phyloP scores from a whole-genome alignment of 2,329 filamentous ascomycete genomes.

The Fusarium chaquense region DNA sequence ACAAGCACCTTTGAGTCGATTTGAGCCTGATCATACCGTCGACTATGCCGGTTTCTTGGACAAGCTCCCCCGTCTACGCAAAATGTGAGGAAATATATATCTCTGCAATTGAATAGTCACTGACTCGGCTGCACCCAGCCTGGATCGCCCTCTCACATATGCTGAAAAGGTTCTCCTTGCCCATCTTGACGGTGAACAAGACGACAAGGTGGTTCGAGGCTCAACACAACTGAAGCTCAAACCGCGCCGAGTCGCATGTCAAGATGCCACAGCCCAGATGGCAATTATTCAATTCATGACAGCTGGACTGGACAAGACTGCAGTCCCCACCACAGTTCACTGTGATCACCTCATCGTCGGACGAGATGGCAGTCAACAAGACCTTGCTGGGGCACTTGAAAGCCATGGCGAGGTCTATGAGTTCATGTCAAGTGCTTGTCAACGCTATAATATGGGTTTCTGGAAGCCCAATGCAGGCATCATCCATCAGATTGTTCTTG shows the following conservation, averaged over 20 bases:
- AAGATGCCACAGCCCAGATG: constrained; percentile 99
- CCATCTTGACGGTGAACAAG: constrained; percentile 83
- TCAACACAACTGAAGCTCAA: constrained; percentile 95
- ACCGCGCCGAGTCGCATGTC: constrained; percentile 97
- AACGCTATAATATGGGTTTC: constrained; percentile 93
- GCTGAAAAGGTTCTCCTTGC: constrained; percentile 87
- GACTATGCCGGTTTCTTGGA: constrained; percentile 9
- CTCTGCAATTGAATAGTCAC: accelerated
- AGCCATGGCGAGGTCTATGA: constrained; percentile 98
- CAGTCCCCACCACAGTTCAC: constrained; percentile 96
- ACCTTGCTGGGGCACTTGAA: constrained; percentile 85
- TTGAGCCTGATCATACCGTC: constrained; percentile 15
- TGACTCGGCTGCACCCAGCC: constrained; percentile 42
- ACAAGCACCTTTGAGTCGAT: constrained; percentile 21
- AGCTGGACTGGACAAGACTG: constrained; percentile 87
- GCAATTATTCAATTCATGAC: constrained; percentile 98
- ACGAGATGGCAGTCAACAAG: constrained; percentile 87
- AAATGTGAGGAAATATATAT: neutral
- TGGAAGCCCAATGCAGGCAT: constrained; percentile 95
- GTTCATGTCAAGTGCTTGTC: constrained; percentile 91
- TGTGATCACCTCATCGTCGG: constrained; percentile 99
- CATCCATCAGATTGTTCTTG: constrained; percentile 98
- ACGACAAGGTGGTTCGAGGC: constrained; percentile 73
- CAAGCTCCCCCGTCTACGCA: neutral
- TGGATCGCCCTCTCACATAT: constrained; percentile 94